phyloP scores from a whole-genome alignment of 2,329 filamentous ascomycete species.

The Orbilia brochopaga region DNA sequence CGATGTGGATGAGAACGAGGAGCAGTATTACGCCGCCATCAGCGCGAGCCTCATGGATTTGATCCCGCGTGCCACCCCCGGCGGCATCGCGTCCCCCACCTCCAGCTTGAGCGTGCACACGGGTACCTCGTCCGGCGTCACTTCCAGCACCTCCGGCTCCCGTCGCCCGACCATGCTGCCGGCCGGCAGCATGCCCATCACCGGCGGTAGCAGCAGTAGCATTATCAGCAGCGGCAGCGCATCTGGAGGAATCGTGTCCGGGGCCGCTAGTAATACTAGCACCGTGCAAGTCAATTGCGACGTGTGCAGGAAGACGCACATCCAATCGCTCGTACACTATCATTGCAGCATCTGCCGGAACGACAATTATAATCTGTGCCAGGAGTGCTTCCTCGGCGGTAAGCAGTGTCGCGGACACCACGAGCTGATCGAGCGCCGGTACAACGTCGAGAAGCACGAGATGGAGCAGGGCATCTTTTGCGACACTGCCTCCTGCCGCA shows the following conservation, averaged over 20 bases:
- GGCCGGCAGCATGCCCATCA: neutral
- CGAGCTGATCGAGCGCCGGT: constrained; percentile 29
- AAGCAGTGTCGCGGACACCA: constrained; percentile 17
- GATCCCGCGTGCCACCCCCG: constrained; percentile 25
- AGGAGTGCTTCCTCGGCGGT: constrained; percentile 13
- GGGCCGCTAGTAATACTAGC: no score
- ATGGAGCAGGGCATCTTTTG: constrained; percentile 51
- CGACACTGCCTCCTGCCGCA: constrained; percentile 22
- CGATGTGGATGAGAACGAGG: constrained; percentile 28
- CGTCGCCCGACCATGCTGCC: constrained; percentile 14
- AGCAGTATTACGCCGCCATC: constrained; percentile 41
- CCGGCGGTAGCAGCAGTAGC: neutral
- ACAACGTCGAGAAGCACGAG: neutral
- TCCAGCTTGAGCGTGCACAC: constrained; percentile 24
- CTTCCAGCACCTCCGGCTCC: neutral
- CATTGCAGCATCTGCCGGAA: constrained; percentile 36
- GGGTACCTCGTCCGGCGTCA: constrained; percentile 30
- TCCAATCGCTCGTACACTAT: constrained; percentile 34
- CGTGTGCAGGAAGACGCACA: constrained; percentile 10
- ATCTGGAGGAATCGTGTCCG: neutral
- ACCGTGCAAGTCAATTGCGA: constrained; percentile 45
- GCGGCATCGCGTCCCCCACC: constrained; percentile 18
- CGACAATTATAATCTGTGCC: constrained; percentile 42
- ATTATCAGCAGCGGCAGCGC: neutral
- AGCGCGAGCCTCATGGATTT: constrained; percentile 37